Base-by-base conservation (phyloP, 768 basidiomycete genomes). In the Trichaptum fuscoviolaceum region DNA sequence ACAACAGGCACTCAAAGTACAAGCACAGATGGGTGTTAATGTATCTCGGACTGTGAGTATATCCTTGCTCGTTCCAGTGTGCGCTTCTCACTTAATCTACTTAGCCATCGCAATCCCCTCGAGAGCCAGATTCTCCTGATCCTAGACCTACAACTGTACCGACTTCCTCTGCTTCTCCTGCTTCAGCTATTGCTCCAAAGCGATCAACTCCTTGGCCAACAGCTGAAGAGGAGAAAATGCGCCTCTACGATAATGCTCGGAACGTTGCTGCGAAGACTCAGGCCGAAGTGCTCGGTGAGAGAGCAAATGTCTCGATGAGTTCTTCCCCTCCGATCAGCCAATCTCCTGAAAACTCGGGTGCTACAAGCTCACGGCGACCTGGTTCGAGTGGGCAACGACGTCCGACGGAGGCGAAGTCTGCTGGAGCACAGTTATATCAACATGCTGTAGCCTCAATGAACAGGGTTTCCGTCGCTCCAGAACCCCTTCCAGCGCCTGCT, bases 141-240 rank as follows among this genome's bases (percentile, higher is more conserved):
- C 20, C 42, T 6, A 52, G 42, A 20, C 42, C 42, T 52, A 3
- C 20, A 20, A 52, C 42, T 52, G 20, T 20, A 52, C 42, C 42
- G 10, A 4, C 10, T 4, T 12, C 42, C 42, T 2, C 10, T 12
- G 42, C 42, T 52, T 52, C 42, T 12, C 20, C 42, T 12, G 20
- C 12, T 52, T 12, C 42, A 30, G 30, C 8, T 3, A 30, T 8
- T 5, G 15, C 42, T 52, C 42, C 42, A 52, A 52, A 52, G 42
- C 42, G 42, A 15, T 52, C 34, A 70, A 73, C 62, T 34, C 73
- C 74, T 52, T 93, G 89, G 90, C 79, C 79, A 7, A 83, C 87
- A 0, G 90, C 93, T 0, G 92, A 92, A 75, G 84, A 87, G 65
- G 92, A 94, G 73, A 93, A 94, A 71, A 75, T 83, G 1, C 80